Evolutionary conservation across 139 green algal genomes (phyloP).

Genomic region (Raphidocelis subcapitata): DNA sequence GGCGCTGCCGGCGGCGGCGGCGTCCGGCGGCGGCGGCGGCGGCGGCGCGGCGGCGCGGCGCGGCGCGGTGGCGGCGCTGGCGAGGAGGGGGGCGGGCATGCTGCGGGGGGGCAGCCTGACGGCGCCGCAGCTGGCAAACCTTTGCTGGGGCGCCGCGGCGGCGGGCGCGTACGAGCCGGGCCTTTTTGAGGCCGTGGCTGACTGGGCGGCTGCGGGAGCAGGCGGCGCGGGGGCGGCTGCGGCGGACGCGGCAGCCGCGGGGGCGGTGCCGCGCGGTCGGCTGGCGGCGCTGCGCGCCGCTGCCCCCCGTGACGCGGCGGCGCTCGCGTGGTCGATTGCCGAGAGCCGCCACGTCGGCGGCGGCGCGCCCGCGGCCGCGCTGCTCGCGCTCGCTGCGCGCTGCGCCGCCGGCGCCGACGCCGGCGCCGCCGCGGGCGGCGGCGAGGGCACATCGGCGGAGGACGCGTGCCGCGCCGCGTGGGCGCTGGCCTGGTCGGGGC

Average conservation of each 20-base stretch:
- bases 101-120: neutral
- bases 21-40: neutral
- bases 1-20: constrained; percentile 1
- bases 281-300: neutral
- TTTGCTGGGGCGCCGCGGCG: constrained; percentile 18
- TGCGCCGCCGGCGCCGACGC: neutral
- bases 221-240: neutral
- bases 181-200: neutral
- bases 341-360: neutral
- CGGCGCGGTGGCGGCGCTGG: neutral
- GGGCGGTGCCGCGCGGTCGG: neutral
- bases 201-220: neutral
- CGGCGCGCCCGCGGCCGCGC: neutral
- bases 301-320: neutral
- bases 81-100: neutral
- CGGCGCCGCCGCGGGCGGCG: too few relatives aligned
- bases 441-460: too few relatives aligned
- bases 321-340: constrained; percentile 14
- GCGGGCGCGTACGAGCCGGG: constrained; percentile 7
- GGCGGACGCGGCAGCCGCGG: neutral
- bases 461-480: constrained; percentile 22
- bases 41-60: too few relatives aligned
- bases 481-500: constrained; percentile 2
- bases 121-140: constrained; percentile 5
- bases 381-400: neutral